Conservation (phyloP, 495 filamentous ascomycete genomes). For the Hypoxylon rickii region DNA sequence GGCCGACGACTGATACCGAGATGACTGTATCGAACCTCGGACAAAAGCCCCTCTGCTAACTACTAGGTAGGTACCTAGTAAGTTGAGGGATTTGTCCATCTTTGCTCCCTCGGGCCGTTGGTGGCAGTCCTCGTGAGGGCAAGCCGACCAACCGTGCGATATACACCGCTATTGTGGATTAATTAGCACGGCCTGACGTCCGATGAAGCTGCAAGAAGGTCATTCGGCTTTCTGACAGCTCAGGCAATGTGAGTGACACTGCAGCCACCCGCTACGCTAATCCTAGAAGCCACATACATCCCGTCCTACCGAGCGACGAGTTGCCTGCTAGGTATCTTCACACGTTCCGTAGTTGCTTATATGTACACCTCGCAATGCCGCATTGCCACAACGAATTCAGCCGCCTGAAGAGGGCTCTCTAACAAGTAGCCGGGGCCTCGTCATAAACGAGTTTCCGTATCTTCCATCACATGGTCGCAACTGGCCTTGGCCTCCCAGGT, state of each 20-base stretch:
- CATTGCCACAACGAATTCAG: slow-evolving; percentile 30
- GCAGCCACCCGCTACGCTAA: slow-evolving; percentile 20
- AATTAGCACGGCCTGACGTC: slow-evolving; percentile 19
- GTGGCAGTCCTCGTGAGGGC: slow-evolving; percentile 6
- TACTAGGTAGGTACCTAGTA: not conserved
- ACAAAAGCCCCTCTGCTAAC: not conserved
- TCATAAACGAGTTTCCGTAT: slow-evolving; percentile 30
- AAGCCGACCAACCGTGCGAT: not conserved
- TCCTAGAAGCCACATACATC: slow-evolving; percentile 17
- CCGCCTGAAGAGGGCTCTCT: slow-evolving; percentile 17
- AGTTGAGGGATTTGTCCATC: no score
- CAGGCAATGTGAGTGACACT: slow-evolving; percentile 25
- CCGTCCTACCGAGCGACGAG: slow-evolving; percentile 16
- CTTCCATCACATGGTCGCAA: slow-evolving; percentile 23
- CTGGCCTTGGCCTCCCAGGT: slow-evolving; percentile 23
- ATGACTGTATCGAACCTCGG: slow-evolving; percentile 12
- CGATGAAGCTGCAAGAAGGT: slow-evolving; percentile 25
- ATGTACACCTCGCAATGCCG: slow-evolving; percentile 9
- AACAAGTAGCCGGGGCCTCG: slow-evolving; percentile 24
- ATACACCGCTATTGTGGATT: slow-evolving; percentile 25
- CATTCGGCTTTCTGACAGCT: slow-evolving; percentile 28
- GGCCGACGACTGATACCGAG: slow-evolving; percentile 3
- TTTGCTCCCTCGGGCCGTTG: not conserved
- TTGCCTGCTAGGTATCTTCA: slow-evolving; percentile 18
- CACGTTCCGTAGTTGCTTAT: no score